phyloP scores from a whole-genome alignment of 768 basidiomycete genomes.

The Mycena haematopus region DNA sequence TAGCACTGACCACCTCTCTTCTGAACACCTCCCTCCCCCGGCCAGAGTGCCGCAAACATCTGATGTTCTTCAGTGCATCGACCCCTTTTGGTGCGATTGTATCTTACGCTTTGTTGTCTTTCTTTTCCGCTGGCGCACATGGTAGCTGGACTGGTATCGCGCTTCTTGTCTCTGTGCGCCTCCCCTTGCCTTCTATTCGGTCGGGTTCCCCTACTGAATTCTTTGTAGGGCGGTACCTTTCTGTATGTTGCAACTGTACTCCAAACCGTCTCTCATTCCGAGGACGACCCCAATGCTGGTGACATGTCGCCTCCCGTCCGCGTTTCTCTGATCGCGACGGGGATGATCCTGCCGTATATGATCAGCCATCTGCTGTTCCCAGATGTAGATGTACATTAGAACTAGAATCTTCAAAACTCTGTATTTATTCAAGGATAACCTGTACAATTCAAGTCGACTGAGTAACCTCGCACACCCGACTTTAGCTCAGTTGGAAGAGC shows the following conservation, averaged over 20 bases:
- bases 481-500: too few relatives aligned
- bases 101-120: constrained; percentile 73
- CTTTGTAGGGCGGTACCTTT: constrained; percentile 84
- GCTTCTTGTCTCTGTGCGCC: constrained; percentile 81
- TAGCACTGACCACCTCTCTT: constrained; percentile 87
- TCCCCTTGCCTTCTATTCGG: constrained; percentile 5
- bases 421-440: neutral
- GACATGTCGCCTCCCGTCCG: constrained; percentile 55
- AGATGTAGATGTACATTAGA: constrained; percentile 14
- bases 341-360: constrained; percentile 75
- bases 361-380: constrained; percentile 56
- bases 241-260: constrained; percentile 92
- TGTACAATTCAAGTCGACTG: neutral
- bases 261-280: constrained; percentile 68
- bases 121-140: constrained; percentile 52
- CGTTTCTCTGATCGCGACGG: constrained; percentile 60
- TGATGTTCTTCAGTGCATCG: constrained; percentile 80
- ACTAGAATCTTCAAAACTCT: neutral
- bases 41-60: constrained; percentile 71
- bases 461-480: too few relatives aligned
- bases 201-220: neutral
- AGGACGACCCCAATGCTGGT: constrained; percentile 38
- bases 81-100: constrained; percentile 83
- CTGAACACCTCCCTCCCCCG: constrained; percentile 77
- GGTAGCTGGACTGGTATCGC: constrained; percentile 75